Base-by-base conservation (phyloP, 106 monocot genomes). In the Vanilla planifolia region DNA sequence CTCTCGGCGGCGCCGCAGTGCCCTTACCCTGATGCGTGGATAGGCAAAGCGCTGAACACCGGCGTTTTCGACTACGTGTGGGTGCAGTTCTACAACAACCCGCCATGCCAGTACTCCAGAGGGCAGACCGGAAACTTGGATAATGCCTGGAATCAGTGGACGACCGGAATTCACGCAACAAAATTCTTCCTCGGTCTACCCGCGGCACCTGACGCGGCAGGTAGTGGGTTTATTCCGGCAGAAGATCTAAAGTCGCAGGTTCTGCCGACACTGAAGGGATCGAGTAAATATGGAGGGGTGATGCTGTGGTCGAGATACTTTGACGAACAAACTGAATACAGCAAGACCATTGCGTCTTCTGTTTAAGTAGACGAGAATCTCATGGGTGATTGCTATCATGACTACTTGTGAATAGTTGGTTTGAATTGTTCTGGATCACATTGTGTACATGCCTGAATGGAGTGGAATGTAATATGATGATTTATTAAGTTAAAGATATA, bases 71-170 rank as follows among this genome's bases (percentile, higher is more conserved):
- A 83, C 60, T 50, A 57, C 44, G 75, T 83, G 8, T 83, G 78
- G 78, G 51, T 83, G 13, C 83, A 83, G 70, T 83, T 83, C 55
- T 83, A 83, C 59, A 83, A 83, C 67, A 83, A 83, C 51, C 66
- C 60, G 1, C 14, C 5, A 8, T 85, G 79, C 68, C 48, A 80
- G 59, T 85, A 85, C 57, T 46, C 72, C 3, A 46, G 44, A 20
- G 76, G 79, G 5, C 41, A 64, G 41, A 55, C 26, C 28, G 35
- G 3, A 4, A 44, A 58, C 20, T 16, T 85, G 22, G 33, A 23
- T 11, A 73, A n/a, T 39, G 43, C 67, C 0, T 84, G 84, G 84
- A 57, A 21, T 20, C 21, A 47, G 34, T 84, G 79, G 79, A 84
- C 83, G 45, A 36, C 62, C 22, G 43, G 60, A 48, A 57, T 84